Evolutionary conservation across 1,139 yeast species (phyloP).

Genomic region (Saccharomyces hybrid): DNA sequence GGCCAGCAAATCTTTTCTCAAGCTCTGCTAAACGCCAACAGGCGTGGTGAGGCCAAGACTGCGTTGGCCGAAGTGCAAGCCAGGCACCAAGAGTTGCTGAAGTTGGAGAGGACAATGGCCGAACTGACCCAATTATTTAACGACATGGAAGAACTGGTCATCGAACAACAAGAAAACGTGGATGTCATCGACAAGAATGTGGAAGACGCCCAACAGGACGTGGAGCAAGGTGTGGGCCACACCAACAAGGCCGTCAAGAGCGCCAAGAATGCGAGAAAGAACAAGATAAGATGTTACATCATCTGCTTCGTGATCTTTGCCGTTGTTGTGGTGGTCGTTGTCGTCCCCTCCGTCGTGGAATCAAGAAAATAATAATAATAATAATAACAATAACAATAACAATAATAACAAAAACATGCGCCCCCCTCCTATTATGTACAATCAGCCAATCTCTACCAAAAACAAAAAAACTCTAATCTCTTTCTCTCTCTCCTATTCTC

Average conservation of each 20-base stretch:
- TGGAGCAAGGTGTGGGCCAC: constrained; percentile 91
- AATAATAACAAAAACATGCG: background rate
- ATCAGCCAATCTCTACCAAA: background rate
- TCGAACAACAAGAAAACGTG: constrained; percentile 87
- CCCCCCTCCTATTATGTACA: background rate
- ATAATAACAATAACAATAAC: background rate
- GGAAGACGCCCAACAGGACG: constrained; percentile 73
- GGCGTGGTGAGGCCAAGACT: constrained; percentile 94
- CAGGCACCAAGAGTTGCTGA: constrained; percentile 90
- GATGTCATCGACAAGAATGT: constrained; percentile 78
- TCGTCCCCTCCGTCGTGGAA: constrained; percentile 34
- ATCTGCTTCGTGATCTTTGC: constrained; percentile 55
- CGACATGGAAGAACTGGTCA: constrained; percentile 93
- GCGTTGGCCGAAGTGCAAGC: constrained; percentile 93
- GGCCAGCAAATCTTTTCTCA: constrained; percentile 90
- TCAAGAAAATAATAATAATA: constrained; percentile 10
- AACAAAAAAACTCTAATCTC: background rate
- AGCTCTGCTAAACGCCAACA: constrained; percentile 84
- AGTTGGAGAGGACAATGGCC: constrained; percentile 90
- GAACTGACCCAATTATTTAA: constrained; percentile 90
- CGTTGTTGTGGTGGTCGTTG: constrained; percentile 62
- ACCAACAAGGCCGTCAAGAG: constrained; percentile 80
- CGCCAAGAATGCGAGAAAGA: constrained; percentile 85
- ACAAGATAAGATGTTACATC: constrained; percentile 80
- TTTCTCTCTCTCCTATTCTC: background rate